Evolutionary conservation across 169 alveolate species (phyloP).

Genomic region (Pseudocohnilembus persalinus): DNA sequence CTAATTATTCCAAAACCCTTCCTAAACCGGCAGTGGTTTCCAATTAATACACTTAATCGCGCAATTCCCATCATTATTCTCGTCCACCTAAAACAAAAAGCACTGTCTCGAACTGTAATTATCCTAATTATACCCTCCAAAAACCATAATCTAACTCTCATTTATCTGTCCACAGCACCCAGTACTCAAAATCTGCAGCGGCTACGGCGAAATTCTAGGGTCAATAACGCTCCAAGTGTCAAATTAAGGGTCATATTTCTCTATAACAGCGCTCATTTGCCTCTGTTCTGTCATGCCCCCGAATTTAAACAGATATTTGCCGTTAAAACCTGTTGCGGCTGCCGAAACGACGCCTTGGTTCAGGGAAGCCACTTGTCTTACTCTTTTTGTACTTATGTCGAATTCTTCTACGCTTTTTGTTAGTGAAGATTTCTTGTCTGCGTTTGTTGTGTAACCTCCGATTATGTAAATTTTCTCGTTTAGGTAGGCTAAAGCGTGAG

Average conservation of each 20-base stretch:
- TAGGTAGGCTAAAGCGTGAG: slow-evolving; percentile 35
- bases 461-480: slow-evolving; percentile 27
- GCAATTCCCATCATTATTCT: background rate
- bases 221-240: slow-evolving; percentile 30
- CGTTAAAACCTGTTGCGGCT: slow-evolving; percentile 28
- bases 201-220: background rate
- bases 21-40: slow-evolving; percentile 24
- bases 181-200: background rate
- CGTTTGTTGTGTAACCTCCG: slow-evolving; percentile 15
- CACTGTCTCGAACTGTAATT: slow-evolving; percentile 9
- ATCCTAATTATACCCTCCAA: slow-evolving; percentile 41
- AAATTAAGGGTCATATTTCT: slow-evolving; percentile 27
- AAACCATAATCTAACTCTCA: slow-evolving; percentile 25
- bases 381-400: background rate
- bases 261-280: slow-evolving; percentile 14
- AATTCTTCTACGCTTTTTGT: background rate
- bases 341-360: slow-evolving; percentile 1
- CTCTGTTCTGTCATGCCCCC: slow-evolving; percentile 39
- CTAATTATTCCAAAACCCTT: slow-evolving; percentile 40
- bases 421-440: background rate
- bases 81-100: slow-evolving; percentile 20
- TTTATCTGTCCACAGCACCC: slow-evolving; percentile 27
- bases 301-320: slow-evolving; percentile 39
- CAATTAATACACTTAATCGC: slow-evolving; percentile 1
- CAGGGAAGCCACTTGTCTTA: background rate